Evolutionary conservation across 441 rosid genomes (phyloP).

Genomic region (Macaranga tanarius): DNA sequence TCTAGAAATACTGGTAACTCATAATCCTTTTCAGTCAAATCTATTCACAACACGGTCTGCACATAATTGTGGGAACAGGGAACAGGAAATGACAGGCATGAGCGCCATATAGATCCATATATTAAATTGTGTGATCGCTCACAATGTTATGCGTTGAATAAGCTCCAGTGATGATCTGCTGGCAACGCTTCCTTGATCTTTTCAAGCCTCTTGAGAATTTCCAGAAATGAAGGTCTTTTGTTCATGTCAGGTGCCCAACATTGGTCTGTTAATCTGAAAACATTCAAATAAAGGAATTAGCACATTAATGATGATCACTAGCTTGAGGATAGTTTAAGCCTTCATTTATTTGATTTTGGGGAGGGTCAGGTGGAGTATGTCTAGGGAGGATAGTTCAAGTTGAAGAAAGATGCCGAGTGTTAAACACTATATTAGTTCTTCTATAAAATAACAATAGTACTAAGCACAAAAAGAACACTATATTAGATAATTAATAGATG

Average conservation of each 20-base stretch:
- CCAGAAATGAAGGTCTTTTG: conserved; percentile 85
- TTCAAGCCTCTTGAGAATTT: conserved; percentile 89
- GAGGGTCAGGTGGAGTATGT: background rate
- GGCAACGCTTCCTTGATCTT: conserved; percentile 75
- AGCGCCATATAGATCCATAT: conserved; percentile 19
- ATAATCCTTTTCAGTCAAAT: conserved; percentile 25
- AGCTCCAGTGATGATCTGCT: conserved; percentile 75
- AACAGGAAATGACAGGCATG: conserved; percentile 16
- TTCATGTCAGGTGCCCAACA: conserved; percentile 95
- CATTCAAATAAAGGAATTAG: conserved; percentile 24
- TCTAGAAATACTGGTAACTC: conserved; percentile 17
- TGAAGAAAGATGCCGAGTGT: background rate
- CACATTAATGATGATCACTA: background rate
- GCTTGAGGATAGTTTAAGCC: background rate
- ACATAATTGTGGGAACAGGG: conserved; percentile 13
- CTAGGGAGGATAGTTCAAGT: background rate
- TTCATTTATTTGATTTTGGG: background rate
- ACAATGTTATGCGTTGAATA: conserved; percentile 58
- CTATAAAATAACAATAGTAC: too few relatives aligned
- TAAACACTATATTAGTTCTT: background rate
- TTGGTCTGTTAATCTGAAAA: conserved; percentile 60
- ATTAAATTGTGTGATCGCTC: conserved; percentile 7
- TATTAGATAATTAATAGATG: background rate
- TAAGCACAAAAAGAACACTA: too few relatives aligned
- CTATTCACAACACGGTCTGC: conserved; percentile 32